These are phyloP conservation scores for Cercis canadensis DNA, from an alignment of 306 rosid genomes.

Conservation along the genomic window DNA sequence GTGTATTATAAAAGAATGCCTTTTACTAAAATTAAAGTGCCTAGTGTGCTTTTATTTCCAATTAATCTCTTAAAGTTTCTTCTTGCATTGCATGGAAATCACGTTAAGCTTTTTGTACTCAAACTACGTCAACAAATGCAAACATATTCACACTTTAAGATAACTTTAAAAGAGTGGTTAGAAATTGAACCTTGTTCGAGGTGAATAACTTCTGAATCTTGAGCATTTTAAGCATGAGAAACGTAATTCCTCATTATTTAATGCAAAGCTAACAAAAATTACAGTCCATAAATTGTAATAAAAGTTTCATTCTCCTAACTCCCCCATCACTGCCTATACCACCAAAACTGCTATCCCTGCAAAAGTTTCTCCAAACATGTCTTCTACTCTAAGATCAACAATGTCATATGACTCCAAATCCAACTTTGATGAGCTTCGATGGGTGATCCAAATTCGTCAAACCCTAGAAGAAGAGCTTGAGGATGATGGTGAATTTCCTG, in stretches of 20 bases:
- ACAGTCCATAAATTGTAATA: conserved; percentile 25
- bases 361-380: neutral
- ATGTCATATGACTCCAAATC: conserved; percentile 27
- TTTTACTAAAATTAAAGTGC: too few relatives aligned
- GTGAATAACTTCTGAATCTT: conserved; percentile 31
- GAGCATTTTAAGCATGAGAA: neutral
- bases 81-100: too few relatives aligned
- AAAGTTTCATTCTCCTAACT: conserved; percentile 33
- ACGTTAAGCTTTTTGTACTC: too few relatives aligned
- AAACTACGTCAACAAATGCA: too few relatives aligned
- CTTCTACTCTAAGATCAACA: too few relatives aligned
- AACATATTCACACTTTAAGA: neutral
- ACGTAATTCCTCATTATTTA: conserved; percentile 19
- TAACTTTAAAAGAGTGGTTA: neutral
- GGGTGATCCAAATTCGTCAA: conserved; percentile 74
- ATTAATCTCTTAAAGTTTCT: too few relatives aligned
- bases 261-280: conserved; percentile 11
- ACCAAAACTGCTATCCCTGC: conserved; percentile 24
- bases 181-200: conserved; percentile 19
- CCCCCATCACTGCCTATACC: conserved; percentile 20
- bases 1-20: too few relatives aligned
- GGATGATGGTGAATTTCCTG: conserved; percentile 50
- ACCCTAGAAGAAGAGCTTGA: conserved; percentile 67
- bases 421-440: conserved; percentile 63
- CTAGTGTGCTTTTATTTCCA: too few relatives aligned